Evolutionary conservation across 495 filamentous ascomycete species (phyloP), one percentile per base, ranked within the genome.

Genomic region (Pseudoneurospora amorphoporcata): DNA sequence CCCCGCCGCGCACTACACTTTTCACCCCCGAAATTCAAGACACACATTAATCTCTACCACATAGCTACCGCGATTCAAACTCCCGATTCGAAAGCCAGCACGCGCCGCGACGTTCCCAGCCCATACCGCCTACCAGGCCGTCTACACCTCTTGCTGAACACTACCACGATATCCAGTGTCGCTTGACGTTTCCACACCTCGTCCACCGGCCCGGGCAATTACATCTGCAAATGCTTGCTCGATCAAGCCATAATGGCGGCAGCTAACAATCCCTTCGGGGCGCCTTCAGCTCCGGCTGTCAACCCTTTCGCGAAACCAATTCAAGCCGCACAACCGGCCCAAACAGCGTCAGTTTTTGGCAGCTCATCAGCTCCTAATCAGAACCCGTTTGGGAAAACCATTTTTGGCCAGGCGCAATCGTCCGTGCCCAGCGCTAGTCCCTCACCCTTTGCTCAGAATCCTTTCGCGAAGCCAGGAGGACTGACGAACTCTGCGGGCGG

Each of bases 251-350:
- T 76, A 73, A 73, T 71, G 70, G 74, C 76, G 73, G 75, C 73
- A 73, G 71, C 72, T 73, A 76, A 75, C 70, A 77, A 79, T 70
- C 73, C 76, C 72, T 79, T 79, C 76, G 77, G 77, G 72, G 69
- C 71, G 47, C 75, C 75, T 39, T 68, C 58, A 6, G 68, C 70
- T 29, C 68, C 70, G n/a, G 53, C 45, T 45, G 61, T n/a, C 40
- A 76, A 72, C 69, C 73, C 75, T 9, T 76, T 76, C 53, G 73
- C 68, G 7, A 69, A 68, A 32, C 73, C 70, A 19, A 35, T 35
- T 23, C 53, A 70, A 17, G 45, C 68, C 43, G 39, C 47, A 45
- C 73, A 39, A 3, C 32, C 45, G 19, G 3, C 61, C 69, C 69
- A 70, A 40, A 39, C 69, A 10, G 61, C 42, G 4, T 74, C 73